Conservation (phyloP, 371 early-diverging fungal genomes). For the Mortierella sp. region DNA sequence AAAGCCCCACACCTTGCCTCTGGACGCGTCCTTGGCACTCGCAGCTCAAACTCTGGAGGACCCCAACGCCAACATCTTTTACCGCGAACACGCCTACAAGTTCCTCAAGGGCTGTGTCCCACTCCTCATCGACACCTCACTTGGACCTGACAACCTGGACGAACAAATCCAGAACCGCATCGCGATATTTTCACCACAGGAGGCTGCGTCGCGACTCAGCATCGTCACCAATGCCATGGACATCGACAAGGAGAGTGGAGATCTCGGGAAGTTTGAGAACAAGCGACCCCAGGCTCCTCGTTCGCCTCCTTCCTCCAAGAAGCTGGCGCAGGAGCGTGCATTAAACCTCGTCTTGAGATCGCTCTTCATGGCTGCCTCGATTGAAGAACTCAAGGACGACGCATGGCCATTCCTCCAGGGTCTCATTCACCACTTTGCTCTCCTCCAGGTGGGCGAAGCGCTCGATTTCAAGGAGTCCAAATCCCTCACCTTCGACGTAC, state of each 20-base stretch:
- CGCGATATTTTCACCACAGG: constrained; percentile 42
- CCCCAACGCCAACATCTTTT: constrained; percentile 62
- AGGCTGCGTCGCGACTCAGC: constrained; percentile 19
- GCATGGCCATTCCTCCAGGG: constrained; percentile 78
- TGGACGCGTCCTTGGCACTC: constrained; percentile 68
- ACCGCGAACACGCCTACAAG: constrained; percentile 77
- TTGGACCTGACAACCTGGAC: constrained; percentile 66
- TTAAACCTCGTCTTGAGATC: constrained; percentile 73
- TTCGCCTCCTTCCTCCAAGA: constrained; percentile 57
- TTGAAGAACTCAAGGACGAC: constrained; percentile 74
- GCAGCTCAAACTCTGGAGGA: constrained; percentile 72
- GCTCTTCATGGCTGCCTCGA: constrained; percentile 76
- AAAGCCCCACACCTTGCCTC: constrained; percentile 64
- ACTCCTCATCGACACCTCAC: constrained; percentile 79
- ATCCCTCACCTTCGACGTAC: constrained; percentile 40
- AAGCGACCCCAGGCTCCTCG: constrained; percentile 34
- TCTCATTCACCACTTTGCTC: constrained; percentile 81
- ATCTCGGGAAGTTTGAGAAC: constrained; percentile 43
- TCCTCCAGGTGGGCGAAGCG: constrained; percentile 78
- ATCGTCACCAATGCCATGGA: constrained; percentile 52
- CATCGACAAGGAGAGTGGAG: constrained; percentile 48
- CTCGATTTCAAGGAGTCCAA: constrained; percentile 71
- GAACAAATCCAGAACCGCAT: constrained; percentile 59
- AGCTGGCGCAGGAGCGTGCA: constrained; percentile 77
- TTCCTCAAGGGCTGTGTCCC: constrained; percentile 80